Conservation (phyloP, 495 filamentous ascomycete genomes). For the Penicillium desertorum region DNA sequence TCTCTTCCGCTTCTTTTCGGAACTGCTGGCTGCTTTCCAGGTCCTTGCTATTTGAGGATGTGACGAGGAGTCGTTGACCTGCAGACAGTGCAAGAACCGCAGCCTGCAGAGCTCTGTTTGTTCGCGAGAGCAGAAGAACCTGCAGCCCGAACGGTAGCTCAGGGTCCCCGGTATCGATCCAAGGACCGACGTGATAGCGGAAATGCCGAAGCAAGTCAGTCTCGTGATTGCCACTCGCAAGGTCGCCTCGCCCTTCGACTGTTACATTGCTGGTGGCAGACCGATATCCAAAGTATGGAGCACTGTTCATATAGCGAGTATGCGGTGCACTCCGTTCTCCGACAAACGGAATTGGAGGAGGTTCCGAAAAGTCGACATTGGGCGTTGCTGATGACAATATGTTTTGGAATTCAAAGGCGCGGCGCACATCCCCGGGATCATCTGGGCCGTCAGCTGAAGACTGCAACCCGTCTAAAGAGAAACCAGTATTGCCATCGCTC, state of each 20-base stretch:
- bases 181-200: conserved; percentile 28
- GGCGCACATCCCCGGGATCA: not conserved
- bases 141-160: conserved; percentile 25
- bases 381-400: conserved; percentile 10
- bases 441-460: conserved; percentile 1
- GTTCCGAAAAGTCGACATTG: conserved; percentile 1
- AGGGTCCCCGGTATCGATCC: conserved; percentile 30
- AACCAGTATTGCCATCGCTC: not conserved
- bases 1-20: conserved; percentile 23
- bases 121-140: conserved; percentile 25
- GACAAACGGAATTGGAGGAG: conserved; percentile 8
- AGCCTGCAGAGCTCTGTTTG: conserved; percentile 21
- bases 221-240: conserved; percentile 18
- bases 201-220: conserved; percentile 30
- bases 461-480: conserved; percentile 1
- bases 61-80: conserved; percentile 18
- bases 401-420: conserved; percentile 15
- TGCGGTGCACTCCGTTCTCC: not conserved
- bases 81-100: conserved; percentile 26
- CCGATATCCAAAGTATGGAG: conserved; percentile 2
- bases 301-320: conserved; percentile 2
- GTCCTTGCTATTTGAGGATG: conserved; percentile 12
- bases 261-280: not conserved
- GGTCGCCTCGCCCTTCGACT: not conserved
- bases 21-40: conserved; percentile 16